Percentiles rank a stretch among this genome's conserved stretches.
Evolutionary conservation across 2,329 filamentous ascomycete species (phyloP).

Genomic region (Byssoonygena ceratinophila): DNA sequence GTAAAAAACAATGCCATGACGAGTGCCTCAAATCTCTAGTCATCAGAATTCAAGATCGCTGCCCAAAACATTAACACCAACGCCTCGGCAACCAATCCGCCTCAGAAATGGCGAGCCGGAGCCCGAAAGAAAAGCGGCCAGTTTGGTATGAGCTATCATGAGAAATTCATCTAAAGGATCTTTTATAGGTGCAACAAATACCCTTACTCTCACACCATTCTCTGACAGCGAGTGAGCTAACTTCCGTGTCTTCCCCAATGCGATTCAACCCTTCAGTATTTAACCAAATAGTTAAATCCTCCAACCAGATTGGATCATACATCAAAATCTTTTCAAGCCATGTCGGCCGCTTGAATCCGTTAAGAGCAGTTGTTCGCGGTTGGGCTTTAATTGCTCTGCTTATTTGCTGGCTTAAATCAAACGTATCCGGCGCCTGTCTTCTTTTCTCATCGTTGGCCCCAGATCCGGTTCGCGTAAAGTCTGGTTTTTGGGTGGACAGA

Average conservation of each 20-base stretch:
- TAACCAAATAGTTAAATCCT: conserved; percentile 74
- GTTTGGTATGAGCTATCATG: no score
- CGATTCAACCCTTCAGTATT: conserved; percentile 58
- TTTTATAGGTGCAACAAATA: conserved; percentile 69
- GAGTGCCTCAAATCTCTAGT: no score
- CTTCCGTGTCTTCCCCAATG: conserved; percentile 56
- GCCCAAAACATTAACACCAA: neutral
- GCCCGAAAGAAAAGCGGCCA: no score
- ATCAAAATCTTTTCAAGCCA: conserved; percentile 92
- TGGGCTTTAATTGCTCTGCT: conserved; percentile 40
- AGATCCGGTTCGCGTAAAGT: neutral
- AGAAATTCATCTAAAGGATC: conserved; percentile 18
- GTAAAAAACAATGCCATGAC: neutral
- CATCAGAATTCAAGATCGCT: neutral
- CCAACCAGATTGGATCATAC: conserved; percentile 80
- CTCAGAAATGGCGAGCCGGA: no score
- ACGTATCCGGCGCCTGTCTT: conserved; percentile 18
- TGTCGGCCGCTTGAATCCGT: conserved; percentile 41
- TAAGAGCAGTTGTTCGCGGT: conserved; percentile 26
- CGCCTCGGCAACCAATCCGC: neutral
- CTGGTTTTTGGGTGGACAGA: neutral
- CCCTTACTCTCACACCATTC: conserved; percentile 83
- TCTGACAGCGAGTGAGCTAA: conserved; percentile 58
- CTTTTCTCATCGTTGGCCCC: conserved; percentile 14
- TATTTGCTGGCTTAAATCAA: conserved; percentile 38